Evolutionary conservation across 371 early-diverging fungal genomes (phyloP), one percentile per base, ranked within the genome.

Genomic region (Mucor plumbeus): DNA sequence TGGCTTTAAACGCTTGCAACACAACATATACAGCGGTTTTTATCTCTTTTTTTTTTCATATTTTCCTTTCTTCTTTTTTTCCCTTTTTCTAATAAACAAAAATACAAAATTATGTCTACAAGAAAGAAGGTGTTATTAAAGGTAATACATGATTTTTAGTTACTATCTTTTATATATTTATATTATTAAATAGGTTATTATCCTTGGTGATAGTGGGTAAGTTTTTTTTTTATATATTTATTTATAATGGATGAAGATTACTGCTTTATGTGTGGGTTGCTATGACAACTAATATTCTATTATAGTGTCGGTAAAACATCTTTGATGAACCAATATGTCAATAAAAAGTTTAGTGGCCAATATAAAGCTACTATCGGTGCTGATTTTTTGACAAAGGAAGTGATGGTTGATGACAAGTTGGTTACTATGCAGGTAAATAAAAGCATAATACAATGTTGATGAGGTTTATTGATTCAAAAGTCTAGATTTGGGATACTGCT

Each of bases 281-380:
- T 21, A 26, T 50, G 50, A 7, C 7, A 4, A 17, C 44, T 31
- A 34, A 40, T 21, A 5, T 41, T 64, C 19, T n/a, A 10, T 14
- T 54, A 10, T 39, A 89, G 90, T 78, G 97, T 97, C 57, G 97
- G 97, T 55, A 97, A 97, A 81, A 97, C 99, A 13, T 97, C 97
- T 26, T 86, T 99, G 72, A 97, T 99, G 96, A 97, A 99, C 86
- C 97, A 98, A 81, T 99, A 97, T 89, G 97, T 99, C 61, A 97
- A 96, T 83, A 94, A 93, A 62, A 95, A 95, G 79, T 99, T 99
- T 86, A 94, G 91, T 75, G 94, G 91, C 74, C 98, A 98, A 81
- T 99, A 99, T 88, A 98, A 99, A 80, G 99, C 99, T 36, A 99
- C 99, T 59, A 99, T 99, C 71, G 99, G 99, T n/a, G 99, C 99